Evolutionary conservation across 306 rosid genomes (phyloP).

Genomic region (Castanospermum australe): DNA sequence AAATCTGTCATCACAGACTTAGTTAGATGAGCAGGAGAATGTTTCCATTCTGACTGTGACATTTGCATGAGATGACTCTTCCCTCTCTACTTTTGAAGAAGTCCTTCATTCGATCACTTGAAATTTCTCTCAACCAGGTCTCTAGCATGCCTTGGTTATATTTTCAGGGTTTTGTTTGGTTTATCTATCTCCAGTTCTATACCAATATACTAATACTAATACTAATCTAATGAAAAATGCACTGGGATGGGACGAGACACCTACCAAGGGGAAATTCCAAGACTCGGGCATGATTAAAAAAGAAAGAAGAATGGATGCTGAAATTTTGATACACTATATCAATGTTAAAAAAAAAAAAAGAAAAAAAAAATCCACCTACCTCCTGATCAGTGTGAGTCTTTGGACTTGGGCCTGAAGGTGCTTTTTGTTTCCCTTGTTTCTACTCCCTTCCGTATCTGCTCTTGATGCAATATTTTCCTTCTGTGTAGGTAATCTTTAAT

Average conservation of each 20-base stretch:
- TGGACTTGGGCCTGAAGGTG: too few species aligned
- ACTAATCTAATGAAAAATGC: background rate
- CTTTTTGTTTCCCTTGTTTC: too few species aligned
- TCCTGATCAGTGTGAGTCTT: too few species aligned
- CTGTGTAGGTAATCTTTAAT: too few species aligned
- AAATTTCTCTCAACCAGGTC: constrained; percentile 76
- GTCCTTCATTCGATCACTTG: constrained; percentile 57
- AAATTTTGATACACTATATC: too few species aligned
- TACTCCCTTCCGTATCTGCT: too few species aligned
- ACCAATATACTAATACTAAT: background rate
- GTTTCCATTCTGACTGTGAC: constrained; percentile 75
- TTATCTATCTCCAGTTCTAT: background rate
- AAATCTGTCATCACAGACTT: constrained; percentile 57
- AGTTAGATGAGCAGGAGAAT: constrained; percentile 73
- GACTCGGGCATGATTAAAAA: too few species aligned
- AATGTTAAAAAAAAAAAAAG: too few species aligned
- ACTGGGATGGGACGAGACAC: background rate
- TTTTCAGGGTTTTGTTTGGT: constrained; percentile 14
- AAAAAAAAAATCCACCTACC: too few species aligned
- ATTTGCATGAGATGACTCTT: constrained; percentile 77
- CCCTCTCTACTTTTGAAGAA: constrained; percentile 62
- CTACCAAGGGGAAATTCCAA: background rate
- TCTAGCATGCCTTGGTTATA: constrained; percentile 16
- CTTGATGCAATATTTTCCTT: too few species aligned
- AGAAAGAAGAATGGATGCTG: too few species aligned